Percentiles rank a stretch among this genome's conserved stretches.
These are phyloP conservation scores for Trichocomaceae sp. DNA, from an alignment of 2,329 filamentous ascomycete species.

Conservation along the genomic window DNA sequence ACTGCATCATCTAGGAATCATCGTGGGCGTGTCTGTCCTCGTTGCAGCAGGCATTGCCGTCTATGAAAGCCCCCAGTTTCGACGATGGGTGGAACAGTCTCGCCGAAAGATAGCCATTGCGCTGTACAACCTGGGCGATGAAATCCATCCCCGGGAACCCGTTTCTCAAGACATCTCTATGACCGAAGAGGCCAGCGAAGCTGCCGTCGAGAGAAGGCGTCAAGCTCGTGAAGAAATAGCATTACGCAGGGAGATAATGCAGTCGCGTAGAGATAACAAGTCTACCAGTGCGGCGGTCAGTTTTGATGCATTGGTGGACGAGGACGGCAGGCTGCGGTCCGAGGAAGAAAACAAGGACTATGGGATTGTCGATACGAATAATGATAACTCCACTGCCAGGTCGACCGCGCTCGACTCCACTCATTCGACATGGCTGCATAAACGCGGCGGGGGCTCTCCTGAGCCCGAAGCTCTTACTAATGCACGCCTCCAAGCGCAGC, in stretches of 20 bases:
- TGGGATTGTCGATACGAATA: slow-evolving; percentile 6
- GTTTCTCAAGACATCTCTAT: slow-evolving; percentile 41
- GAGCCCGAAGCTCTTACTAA: slow-evolving; percentile 9
- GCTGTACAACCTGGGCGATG: slow-evolving; percentile 54
- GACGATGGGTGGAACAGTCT: slow-evolving; percentile 56
- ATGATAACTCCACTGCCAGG: slow-evolving; percentile 19
- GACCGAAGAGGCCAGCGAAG: slow-evolving; percentile 39
- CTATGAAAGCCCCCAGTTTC: slow-evolving; percentile 58
- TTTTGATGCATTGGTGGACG: slow-evolving; percentile 43
- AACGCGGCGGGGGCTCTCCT: slow-evolving; percentile 15
- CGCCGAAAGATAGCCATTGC: slow-evolving; percentile 56
- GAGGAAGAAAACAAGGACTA: slow-evolving; percentile 3
- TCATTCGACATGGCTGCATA: slow-evolving; percentile 22
- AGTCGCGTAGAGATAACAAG: slow-evolving; percentile 24
- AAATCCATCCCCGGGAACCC: slow-evolving; percentile 46
- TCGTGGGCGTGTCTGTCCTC: slow-evolving; percentile 55
- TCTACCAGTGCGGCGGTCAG: slow-evolving; percentile 20
- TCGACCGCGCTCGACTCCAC: slow-evolving; percentile 34
- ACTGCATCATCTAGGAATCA: slow-evolving; percentile 45
- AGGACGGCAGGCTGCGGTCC: slow-evolving; percentile 30
- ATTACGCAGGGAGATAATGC: slow-evolving; percentile 36
- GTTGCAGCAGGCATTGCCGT: slow-evolving; percentile 58
- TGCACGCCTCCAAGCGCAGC: slow-evolving; percentile 14
- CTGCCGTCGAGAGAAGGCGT: slow-evolving; percentile 40
- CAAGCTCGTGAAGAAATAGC: slow-evolving; percentile 41